Percentiles rank a stretch among this genome's conserved stretches.
Evolutionary conservation across 2,329 filamentous ascomycete species (phyloP).

Genomic region (Sarocladium strictum): DNA sequence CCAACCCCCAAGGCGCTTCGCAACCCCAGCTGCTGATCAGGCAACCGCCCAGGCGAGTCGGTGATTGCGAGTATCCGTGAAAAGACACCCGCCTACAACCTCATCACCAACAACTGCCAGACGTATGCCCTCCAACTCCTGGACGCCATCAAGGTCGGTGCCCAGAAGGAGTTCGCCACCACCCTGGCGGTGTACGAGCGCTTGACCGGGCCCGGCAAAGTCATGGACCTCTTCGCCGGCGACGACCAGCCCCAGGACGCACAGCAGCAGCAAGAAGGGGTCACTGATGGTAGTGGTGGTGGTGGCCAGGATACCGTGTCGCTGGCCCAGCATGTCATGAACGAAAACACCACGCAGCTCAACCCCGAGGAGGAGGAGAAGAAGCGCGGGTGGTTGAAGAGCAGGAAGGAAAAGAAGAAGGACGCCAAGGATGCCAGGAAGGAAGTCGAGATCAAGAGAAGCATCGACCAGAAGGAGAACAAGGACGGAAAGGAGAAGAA

Average conservation of each 20-base stretch:
- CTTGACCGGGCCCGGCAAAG: slow-evolving; percentile 41
- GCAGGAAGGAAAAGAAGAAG: slow-evolving; percentile 7
- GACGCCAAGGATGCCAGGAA: not conserved
- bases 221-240: slow-evolving; percentile 43
- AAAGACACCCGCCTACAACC: slow-evolving; percentile 45
- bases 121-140: slow-evolving; percentile 48
- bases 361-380: slow-evolving; percentile 31
- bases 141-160: slow-evolving; percentile 46
- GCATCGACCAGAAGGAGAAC: not conserved
- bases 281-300: no score
- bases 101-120: slow-evolving; percentile 57
- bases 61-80: slow-evolving; percentile 46
- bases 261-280: slow-evolving; percentile 19
- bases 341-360: slow-evolving; percentile 46
- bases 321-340: slow-evolving; percentile 46
- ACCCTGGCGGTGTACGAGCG: slow-evolving; percentile 47
- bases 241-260: slow-evolving; percentile 11
- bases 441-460: not conserved
- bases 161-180: slow-evolving; percentile 45
- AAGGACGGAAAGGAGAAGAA: slow-evolving; percentile 6
- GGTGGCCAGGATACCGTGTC: slow-evolving; percentile 35
- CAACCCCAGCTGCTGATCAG: not conserved
- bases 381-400: slow-evolving; percentile 14
- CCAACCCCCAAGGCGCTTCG: no score
- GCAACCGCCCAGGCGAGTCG: slow-evolving; percentile 36